These are phyloP conservation scores for Draba incana DNA, from an alignment of 345 rosid genomes.

Conservation along the genomic window DNA sequence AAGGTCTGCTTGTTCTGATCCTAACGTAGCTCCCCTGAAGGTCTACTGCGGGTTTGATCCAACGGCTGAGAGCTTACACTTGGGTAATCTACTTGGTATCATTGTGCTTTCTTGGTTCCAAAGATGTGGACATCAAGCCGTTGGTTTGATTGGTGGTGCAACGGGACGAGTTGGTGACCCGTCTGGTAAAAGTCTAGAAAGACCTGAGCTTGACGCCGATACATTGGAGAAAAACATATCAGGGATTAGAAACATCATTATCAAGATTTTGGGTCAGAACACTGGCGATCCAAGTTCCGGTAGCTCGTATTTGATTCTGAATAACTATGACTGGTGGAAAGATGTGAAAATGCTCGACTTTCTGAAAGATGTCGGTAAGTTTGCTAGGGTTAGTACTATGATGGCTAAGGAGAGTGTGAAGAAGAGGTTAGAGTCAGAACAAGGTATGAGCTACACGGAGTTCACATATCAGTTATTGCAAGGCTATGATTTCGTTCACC, in stretches of 20 bases:
- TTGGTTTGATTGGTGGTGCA: constrained; percentile 93
- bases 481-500: constrained; percentile 77
- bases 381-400: constrained; percentile 88
- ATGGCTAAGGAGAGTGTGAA: constrained; percentile 89
- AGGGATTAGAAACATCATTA: constrained; percentile 57
- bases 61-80: constrained; percentile 88
- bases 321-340: constrained; percentile 99
- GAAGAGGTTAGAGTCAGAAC: constrained; percentile 90
- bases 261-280: constrained; percentile 47
- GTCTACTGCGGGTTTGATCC: constrained; percentile 98
- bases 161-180: constrained; percentile 95
- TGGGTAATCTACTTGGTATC: constrained; percentile 89
- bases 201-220: constrained; percentile 73
- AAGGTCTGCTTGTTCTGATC: constrained; percentile 61
- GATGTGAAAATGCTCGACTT: constrained; percentile 77
- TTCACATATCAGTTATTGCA: constrained; percentile 91
- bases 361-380: constrained; percentile 75
- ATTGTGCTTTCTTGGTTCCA: constrained; percentile 96
- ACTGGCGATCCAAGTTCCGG: not conserved
- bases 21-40: constrained; percentile 48
- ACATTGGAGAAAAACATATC: constrained; percentile 60
- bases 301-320: constrained; percentile 54
- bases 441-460: constrained; percentile 95
- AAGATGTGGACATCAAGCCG: constrained; percentile 84
- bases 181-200: constrained; percentile 87